A percentile compares a stretch with the other conserved stretches of the same genome.
Conservation (phyloP, 2,329 filamentous ascomycete species). For the Didymosphaeria variabile region DNA sequence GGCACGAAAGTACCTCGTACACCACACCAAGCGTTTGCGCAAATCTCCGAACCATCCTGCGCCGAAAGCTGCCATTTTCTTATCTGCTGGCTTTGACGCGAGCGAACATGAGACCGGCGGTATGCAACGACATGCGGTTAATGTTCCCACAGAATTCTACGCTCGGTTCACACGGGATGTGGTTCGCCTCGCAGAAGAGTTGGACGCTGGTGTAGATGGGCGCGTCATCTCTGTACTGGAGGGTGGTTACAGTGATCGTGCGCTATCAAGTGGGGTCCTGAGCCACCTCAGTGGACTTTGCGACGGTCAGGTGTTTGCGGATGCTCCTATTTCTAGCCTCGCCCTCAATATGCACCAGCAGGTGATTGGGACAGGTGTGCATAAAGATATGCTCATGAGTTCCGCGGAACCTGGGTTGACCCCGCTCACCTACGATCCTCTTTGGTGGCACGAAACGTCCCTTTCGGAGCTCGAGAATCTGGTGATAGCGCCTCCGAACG, state of each 20-base stretch:
- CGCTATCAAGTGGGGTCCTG: conserved; percentile 84
- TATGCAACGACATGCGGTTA: conserved; percentile 96
- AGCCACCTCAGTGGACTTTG: conserved; percentile 89
- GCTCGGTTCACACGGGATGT: conserved; percentile 89
- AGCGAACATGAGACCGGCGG: conserved; percentile 91
- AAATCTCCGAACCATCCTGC: conserved; percentile 64
- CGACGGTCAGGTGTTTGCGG: conserved; percentile 56
- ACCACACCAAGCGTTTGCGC: conserved; percentile 73
- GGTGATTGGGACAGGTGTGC: conserved; percentile 54
- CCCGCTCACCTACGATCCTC: conserved; percentile 48
- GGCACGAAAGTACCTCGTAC: conserved; percentile 76
- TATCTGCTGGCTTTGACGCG: conserved; percentile 96
- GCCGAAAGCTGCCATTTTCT: conserved; percentile 87
- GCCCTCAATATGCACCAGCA: conserved; percentile 66
- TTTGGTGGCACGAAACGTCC: conserved; percentile 55
- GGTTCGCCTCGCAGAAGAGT: conserved; percentile 81
- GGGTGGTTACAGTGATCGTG: conserved; percentile 94
- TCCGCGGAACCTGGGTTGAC: conserved; percentile 30
- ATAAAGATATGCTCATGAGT: conserved; percentile 29
- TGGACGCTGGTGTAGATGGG: conserved; percentile 79
- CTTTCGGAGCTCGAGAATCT: conserved; percentile 46
- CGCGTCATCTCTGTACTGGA: conserved; percentile 93
- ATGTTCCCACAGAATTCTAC: conserved; percentile 96
- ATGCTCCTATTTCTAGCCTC: conserved; percentile 56
- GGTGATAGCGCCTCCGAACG: conserved; percentile 40